Evolutionary conservation across 2,329 filamentous ascomycete genomes (phyloP).

Genomic region (Coniochaeta hoffmannii): DNA sequence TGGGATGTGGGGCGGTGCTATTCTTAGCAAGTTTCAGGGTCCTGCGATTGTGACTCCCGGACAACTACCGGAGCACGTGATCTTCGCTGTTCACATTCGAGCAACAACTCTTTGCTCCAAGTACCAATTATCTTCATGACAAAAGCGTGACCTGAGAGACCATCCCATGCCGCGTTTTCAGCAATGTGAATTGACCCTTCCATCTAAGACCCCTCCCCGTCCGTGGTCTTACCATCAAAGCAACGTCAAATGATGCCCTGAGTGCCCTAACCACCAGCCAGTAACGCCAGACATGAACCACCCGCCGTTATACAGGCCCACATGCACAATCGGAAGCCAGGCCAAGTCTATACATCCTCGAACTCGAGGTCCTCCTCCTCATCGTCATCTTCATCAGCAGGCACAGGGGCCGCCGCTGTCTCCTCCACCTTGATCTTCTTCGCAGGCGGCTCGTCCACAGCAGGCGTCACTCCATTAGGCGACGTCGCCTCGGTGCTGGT

Average conservation of each 20-base stretch:
- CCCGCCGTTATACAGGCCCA: neutral
- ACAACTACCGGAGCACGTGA: neutral
- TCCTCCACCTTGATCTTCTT: slow-evolving; percentile 58
- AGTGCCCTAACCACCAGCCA: neutral
- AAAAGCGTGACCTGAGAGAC: too few species aligned
- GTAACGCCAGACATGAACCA: neutral
- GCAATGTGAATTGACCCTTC: too few species aligned
- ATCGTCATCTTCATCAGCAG: slow-evolving; percentile 22
- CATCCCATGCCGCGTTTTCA: too few species aligned
- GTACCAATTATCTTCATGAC: neutral
- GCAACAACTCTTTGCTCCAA: neutral
- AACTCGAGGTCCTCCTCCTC: slow-evolving; percentile 15
- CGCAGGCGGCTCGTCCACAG: slow-evolving; percentile 35
- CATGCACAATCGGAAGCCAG: neutral
- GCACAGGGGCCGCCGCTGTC: slow-evolving; percentile 13
- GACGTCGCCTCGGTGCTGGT: slow-evolving; percentile 12
- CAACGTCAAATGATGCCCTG: neutral
- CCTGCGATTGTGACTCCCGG: neutral
- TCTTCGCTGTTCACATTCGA: neutral
- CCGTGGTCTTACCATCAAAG: neutral
- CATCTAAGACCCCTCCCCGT: neutral
- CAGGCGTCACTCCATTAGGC: slow-evolving; percentile 10
- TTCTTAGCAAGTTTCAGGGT: neutral
- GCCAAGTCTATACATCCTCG: neutral
- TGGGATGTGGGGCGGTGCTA: neutral